A percentile compares a stretch with the other conserved stretches of the same genome.
Evolutionary conservation across 345 rosid species (phyloP).

Genomic region (Barbarea vulgaris): DNA sequence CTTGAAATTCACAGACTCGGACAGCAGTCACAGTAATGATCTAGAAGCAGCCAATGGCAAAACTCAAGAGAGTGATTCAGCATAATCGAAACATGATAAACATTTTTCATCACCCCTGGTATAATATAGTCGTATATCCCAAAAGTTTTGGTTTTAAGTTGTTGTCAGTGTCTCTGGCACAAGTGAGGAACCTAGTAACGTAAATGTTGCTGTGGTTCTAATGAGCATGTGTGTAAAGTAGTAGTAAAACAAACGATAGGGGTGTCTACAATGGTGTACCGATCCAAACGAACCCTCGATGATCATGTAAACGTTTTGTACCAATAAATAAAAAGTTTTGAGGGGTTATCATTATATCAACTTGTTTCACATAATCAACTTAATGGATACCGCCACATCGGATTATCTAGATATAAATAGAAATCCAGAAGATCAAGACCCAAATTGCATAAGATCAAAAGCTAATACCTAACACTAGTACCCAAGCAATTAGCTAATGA

Average conservation of each 20-base stretch:
- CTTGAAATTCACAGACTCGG: slow-evolving; percentile 55
- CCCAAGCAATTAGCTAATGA: neutral
- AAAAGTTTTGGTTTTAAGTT: slow-evolving; percentile 34
- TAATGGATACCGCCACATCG: neutral
- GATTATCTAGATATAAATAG: neutral
- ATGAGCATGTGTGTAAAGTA: slow-evolving; percentile 43
- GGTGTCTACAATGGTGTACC: neutral
- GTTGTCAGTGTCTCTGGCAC: slow-evolving; percentile 39
- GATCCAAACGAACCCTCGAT: neutral
- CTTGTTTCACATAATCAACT: neutral
- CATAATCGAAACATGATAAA: slow-evolving; percentile 1
- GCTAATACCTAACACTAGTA: neutral
- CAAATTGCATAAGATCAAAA: neutral
- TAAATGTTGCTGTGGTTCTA: slow-evolving; percentile 35
- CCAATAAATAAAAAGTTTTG: slow-evolving; percentile 27
- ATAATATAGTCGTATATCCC: slow-evolving; percentile 19
- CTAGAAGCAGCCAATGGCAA: slow-evolving; percentile 48
- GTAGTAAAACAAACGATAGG: slow-evolving; percentile 21
- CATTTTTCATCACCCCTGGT: slow-evolving; percentile 8
- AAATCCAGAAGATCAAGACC: neutral
- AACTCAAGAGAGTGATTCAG: slow-evolving; percentile 27
- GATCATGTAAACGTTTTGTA: slow-evolving; percentile 23
- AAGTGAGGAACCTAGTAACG: slow-evolving; percentile 37
- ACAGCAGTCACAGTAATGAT: slow-evolving; percentile 44
- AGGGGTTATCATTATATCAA: slow-evolving; percentile 20